Percentiles rank a stretch among this genome's conserved stretches.
Conservation (phyloP, 495 filamentous ascomycete species). For the Hypoxylon rickii region DNA sequence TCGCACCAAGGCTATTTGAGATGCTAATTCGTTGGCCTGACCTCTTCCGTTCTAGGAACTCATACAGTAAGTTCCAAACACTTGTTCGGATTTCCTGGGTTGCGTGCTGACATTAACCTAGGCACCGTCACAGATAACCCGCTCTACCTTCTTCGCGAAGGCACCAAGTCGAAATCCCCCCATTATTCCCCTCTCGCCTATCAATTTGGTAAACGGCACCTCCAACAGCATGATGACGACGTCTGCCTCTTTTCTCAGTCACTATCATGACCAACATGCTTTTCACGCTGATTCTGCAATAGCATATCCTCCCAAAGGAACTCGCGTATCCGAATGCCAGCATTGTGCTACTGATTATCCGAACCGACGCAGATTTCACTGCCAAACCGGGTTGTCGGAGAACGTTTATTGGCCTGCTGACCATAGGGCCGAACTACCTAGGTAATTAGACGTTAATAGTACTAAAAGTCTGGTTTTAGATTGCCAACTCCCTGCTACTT, state of each 20-base stretch:
- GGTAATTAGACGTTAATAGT: slow-evolving; percentile 33
- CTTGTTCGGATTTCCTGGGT: neutral
- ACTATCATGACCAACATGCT: slow-evolving; percentile 9
- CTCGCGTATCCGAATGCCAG: slow-evolving; percentile 15
- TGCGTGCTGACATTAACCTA: slow-evolving; percentile 5
- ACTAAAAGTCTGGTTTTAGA: slow-evolving; percentile 34
- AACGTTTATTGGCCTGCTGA: slow-evolving; percentile 17
- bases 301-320: slow-evolving; percentile 24
- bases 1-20: slow-evolving; percentile 73
- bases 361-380: slow-evolving; percentile 9
- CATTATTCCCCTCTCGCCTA: neutral
- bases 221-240: slow-evolving; percentile 4
- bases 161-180: slow-evolving; percentile 1
- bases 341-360: slow-evolving; percentile 7
- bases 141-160: neutral
- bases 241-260: slow-evolving; percentile 5
- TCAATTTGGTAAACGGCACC: slow-evolving; percentile 27
- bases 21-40: slow-evolving; percentile 56
- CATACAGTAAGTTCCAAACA: slow-evolving; percentile 29
- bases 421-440: slow-evolving; percentile 20
- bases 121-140: slow-evolving; percentile 3
- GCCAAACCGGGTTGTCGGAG: slow-evolving; percentile 10
- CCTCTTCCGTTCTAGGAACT: slow-evolving; percentile 46
- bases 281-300: slow-evolving; percentile 38
- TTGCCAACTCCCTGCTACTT: slow-evolving; percentile 9